Base-by-base conservation (phyloP, 139 green algal genomes). In the Tetraselmis chui region DNA sequence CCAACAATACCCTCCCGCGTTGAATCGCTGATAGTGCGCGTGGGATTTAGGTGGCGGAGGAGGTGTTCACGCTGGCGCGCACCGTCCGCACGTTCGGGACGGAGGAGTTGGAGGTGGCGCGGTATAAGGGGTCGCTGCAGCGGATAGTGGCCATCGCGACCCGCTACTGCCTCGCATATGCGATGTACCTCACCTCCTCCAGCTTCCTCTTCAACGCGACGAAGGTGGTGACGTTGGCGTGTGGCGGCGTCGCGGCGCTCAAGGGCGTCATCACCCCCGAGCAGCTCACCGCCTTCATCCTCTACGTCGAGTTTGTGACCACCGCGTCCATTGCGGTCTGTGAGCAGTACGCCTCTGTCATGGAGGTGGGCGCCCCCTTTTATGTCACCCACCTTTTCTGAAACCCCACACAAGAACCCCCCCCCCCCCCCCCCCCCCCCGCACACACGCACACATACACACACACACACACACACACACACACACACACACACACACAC, bases 241-340 rank as follows among this genome's bases (percentile, higher is more conserved):
- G 94, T 28, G 94, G 92, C 22, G 91, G 93, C 31, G 32, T 32
- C 26, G 88, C 91, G 77, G 88, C 90, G 28, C 59, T 91, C 30
- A 18, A 59, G 0, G 92, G 90, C 0, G 1, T 59, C 0, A 83
- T 95, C 2, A 91, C 80, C 1, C 82, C 88, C 0, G 87, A 95
- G 87, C 86, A 92, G 88, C 87, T 95, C 1, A 95, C 93, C 23
- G 90, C 86, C 77, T 95, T 93, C 85, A 88, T 94, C 29, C 90
- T 94, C 78, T 96, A 96, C 74, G 88, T 93, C 22, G 92, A 96
- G 83, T 92, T 96, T 80, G 88, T 95, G 31, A 91, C 92, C 1
- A 89, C 88, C 29, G 86, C 89, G 29, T 89, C 86, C 31, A 88
- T 95, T 67, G 89, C 84, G 23, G 91, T 96, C 79, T 95, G 90